Evolutionary conservation across 108 stramenopile species (phyloP).

Genomic region (Skeletonema grethae): DNA sequence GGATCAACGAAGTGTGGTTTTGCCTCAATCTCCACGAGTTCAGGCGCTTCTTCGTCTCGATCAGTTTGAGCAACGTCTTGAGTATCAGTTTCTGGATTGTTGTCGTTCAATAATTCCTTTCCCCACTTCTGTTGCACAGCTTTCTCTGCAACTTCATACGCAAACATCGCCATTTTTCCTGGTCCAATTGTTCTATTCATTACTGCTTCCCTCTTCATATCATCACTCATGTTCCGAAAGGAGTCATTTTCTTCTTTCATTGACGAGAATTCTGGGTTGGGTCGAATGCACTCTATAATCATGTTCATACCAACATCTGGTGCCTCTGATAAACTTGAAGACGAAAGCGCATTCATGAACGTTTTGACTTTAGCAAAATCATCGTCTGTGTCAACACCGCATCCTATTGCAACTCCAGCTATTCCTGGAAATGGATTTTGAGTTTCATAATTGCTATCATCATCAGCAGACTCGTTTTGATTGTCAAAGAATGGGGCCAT

Average conservation of each 20-base stretch:
- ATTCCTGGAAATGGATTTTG: conserved; percentile 41
- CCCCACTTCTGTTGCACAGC: conserved; percentile 29
- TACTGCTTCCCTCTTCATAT: conserved; percentile 49
- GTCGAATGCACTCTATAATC: conserved; percentile 50
- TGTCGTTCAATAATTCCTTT: conserved; percentile 14
- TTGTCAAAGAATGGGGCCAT: conserved; percentile 62
- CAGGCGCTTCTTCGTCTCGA: not conserved
- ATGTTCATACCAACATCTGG: not conserved
- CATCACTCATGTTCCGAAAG: conserved; percentile 53
- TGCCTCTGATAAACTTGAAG: conserved; percentile 7
- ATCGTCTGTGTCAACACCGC: conserved; percentile 51
- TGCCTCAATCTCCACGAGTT: not conserved
- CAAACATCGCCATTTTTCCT: conserved; percentile 78
- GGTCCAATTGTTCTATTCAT: conserved; percentile 62
- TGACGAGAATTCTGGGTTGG: conserved; percentile 57
- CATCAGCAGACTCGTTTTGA: not conserved
- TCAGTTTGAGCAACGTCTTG: conserved; percentile 6
- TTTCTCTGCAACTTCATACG: conserved; percentile 24
- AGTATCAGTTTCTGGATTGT: not conserved
- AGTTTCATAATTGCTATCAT: conserved; percentile 14
- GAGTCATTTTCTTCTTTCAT: conserved; percentile 72
- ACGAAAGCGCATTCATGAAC: conserved; percentile 50
- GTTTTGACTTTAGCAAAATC: conserved; percentile 55
- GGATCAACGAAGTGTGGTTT: conserved; percentile 26
- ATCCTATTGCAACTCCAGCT: conserved; percentile 51